Base-by-base conservation (phyloP, 139 green algal genomes). In the Penium margaritaceum region DNA sequence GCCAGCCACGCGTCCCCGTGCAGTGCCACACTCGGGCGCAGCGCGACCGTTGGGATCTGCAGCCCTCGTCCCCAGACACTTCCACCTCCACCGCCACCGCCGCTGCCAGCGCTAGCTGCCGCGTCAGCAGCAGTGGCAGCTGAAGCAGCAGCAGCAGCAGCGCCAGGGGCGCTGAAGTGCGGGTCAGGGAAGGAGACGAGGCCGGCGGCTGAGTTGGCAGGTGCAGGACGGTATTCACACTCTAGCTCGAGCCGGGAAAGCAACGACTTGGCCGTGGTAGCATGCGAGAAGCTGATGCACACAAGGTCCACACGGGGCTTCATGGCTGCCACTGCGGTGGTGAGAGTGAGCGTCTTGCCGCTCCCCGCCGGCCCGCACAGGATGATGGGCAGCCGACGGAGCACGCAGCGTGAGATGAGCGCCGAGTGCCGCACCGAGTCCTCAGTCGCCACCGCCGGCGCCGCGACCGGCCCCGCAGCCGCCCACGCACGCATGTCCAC, bases 311-410 rank as follows among this genome's bases (percentile, higher is more conserved):
- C 61, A 6, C 44, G 61, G 61, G 30, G 61, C 61, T 47, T 68
- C 19, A 24, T n/a, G 24, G 24, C 51, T 60, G 51, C n/a, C 17
- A 6, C 51, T 60, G 51, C 51, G 6, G 51, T 30, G 15, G 24
- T 60, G 14, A 78, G 46, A 35, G 30, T 66, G 24, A 78, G 43
- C 2, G 46, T 75, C 71, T 78, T 78, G 21, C 71, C 71, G 9
- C 38, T 67, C 17, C 71, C 71, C 12, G 71, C 64, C 12, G 71
- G 71, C 0, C 71, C 71, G 33, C 71, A 78, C 17, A 78, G 63
- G 9, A 78, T 66, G 62, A 51, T 63, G n/a, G 41, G 71, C 35
- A n/a, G 71, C n/a, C n/a, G n/a, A n/a, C n/a, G n/a, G n/a, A n/a
- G n/a, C n/a, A n/a, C n/a, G n/a, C n/a, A n/a, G n/a, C n/a, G n/a